Evolutionary conservation across 176 grass and related monocot species (phyloP).

Genomic region (Phoenix dactylifera): DNA sequence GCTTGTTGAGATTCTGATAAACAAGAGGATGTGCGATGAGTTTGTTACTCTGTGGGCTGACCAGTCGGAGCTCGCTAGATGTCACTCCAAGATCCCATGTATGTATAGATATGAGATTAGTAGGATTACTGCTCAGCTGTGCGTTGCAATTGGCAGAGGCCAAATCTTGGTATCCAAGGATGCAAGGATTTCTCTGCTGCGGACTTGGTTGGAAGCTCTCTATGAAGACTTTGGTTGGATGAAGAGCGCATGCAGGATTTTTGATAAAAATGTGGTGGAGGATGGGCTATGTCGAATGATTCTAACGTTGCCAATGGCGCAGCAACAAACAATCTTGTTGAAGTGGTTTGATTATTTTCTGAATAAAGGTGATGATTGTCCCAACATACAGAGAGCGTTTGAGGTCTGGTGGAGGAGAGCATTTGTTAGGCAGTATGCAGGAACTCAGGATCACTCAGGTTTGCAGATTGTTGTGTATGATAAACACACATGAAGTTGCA

Average conservation of each 20-base stretch:
- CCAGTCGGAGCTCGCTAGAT: slow-evolving; percentile 2
- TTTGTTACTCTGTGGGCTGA: slow-evolving; percentile 11
- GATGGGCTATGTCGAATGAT: slow-evolving; percentile 4
- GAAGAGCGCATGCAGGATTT: slow-evolving; percentile 3
- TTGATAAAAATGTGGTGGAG: slow-evolving; percentile 16
- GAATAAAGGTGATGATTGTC: slow-evolving; percentile 15
- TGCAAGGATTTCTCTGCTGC: slow-evolving; percentile 4
- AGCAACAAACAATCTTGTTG: slow-evolving; percentile 10
- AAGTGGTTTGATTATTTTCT: slow-evolving; percentile 20
- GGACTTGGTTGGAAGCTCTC: slow-evolving; percentile 16
- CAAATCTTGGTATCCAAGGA: slow-evolving; percentile 13
- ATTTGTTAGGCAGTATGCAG: slow-evolving; percentile 5
- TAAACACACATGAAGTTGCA: neutral
- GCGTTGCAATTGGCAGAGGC: slow-evolving; percentile 9
- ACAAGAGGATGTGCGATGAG: slow-evolving; percentile 8
- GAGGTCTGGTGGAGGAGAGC: slow-evolving; percentile 18
- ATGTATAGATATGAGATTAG: slow-evolving; percentile 22
- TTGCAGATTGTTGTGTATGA: slow-evolving; percentile 5
- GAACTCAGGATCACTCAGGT: neutral
- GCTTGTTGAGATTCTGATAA: slow-evolving; percentile 18
- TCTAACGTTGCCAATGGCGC: slow-evolving; percentile 9
- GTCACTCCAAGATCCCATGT: slow-evolving; percentile 16
- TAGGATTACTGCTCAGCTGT: slow-evolving; percentile 17
- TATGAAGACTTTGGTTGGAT: slow-evolving; percentile 22
- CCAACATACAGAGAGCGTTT: slow-evolving; percentile 13